These are phyloP conservation scores for Pseudogymnoascus destructans DNA, from an alignment of 2,329 filamentous ascomycete species.

Conservation along the genomic window DNA sequence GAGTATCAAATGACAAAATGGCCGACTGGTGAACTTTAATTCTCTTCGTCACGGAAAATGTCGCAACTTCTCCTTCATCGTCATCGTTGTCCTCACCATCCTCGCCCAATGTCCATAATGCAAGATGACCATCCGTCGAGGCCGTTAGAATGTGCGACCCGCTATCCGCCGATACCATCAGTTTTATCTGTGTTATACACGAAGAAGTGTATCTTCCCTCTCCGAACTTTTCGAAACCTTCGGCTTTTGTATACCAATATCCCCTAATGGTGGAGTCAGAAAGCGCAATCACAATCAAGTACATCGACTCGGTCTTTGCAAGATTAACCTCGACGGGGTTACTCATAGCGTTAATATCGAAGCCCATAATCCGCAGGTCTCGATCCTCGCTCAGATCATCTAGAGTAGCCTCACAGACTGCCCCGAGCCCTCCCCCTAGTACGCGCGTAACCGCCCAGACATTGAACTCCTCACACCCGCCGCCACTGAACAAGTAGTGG, in stretches of 20 bases:
- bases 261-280: slow-evolving; percentile 70
- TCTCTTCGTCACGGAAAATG: slow-evolving; percentile 4
- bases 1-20: slow-evolving; percentile 52
- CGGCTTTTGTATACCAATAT: slow-evolving; percentile 33
- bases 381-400: slow-evolving; percentile 36
- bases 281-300: slow-evolving; percentile 58
- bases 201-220: slow-evolving; percentile 52
- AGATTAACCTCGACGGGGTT: background rate
- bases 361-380: slow-evolving; percentile 72
- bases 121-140: slow-evolving; percentile 69
- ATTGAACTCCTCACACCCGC: slow-evolving; percentile 78
- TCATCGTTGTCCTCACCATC: slow-evolving; percentile 9
- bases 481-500: slow-evolving; percentile 67
- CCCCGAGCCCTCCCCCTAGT: slow-evolving; percentile 37
- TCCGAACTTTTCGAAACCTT: slow-evolving; percentile 38
- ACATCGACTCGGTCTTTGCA: slow-evolving; percentile 21
- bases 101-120: slow-evolving; percentile 38
- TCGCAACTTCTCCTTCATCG: background rate
- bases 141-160: slow-evolving; percentile 43
- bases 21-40: slow-evolving; percentile 63
- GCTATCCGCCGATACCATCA: slow-evolving; percentile 29
- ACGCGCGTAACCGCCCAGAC: slow-evolving; percentile 55
- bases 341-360: slow-evolving; percentile 40
- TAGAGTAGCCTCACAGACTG: slow-evolving; percentile 43
- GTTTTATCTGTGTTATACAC: slow-evolving; percentile 56